These are phyloP conservation scores for Ceratobasidium sp. DNA, from an alignment of 1,284 basidiomycete species.

Conservation along the genomic window DNA sequence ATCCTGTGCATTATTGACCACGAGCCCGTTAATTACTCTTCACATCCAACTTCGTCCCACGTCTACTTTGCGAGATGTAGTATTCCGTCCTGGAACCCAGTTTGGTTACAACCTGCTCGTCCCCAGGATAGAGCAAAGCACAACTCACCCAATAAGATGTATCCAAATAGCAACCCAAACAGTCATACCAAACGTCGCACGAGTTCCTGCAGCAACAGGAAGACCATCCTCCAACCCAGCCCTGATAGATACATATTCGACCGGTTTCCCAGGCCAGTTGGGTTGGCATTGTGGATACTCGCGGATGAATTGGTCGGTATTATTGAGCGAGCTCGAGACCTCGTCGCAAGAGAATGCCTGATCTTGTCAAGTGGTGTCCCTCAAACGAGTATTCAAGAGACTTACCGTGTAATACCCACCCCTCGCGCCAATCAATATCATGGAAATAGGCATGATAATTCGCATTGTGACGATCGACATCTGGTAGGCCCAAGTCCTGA, in stretches of 20 bases:
- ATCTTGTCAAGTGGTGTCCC: not conserved
- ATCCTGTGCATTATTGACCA: no score
- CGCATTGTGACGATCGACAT: slow-evolving; percentile 21
- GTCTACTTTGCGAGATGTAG: slow-evolving; percentile 1
- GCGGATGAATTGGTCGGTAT: not conserved
- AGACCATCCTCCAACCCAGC: not conserved
- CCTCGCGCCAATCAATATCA: not conserved
- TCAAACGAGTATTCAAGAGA: not conserved
- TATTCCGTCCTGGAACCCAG: slow-evolving; percentile 9
- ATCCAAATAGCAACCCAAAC: slow-evolving; percentile 29
- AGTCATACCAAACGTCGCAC: slow-evolving; percentile 2
- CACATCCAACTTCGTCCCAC: no score
- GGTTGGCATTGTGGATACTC: slow-evolving; percentile 31
- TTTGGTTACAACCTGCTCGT: no score
- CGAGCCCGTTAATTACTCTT: no score
- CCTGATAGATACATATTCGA: not conserved
- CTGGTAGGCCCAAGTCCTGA: slow-evolving; percentile 21
- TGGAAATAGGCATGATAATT: not conserved
- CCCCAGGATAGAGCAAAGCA: not conserved
- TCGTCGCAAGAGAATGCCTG: slow-evolving; percentile 14
- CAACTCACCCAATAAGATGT: slow-evolving; percentile 22
- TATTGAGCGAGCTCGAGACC: slow-evolving; percentile 5
- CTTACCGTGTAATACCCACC: slow-evolving; percentile 19
- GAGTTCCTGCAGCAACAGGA: not conserved
- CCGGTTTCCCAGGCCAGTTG: not conserved